Evolutionary conservation across 1,284 basidiomycete genomes (phyloP), one percentile per base, ranked within the genome.

Genomic region (Ustilago sp.): DNA sequence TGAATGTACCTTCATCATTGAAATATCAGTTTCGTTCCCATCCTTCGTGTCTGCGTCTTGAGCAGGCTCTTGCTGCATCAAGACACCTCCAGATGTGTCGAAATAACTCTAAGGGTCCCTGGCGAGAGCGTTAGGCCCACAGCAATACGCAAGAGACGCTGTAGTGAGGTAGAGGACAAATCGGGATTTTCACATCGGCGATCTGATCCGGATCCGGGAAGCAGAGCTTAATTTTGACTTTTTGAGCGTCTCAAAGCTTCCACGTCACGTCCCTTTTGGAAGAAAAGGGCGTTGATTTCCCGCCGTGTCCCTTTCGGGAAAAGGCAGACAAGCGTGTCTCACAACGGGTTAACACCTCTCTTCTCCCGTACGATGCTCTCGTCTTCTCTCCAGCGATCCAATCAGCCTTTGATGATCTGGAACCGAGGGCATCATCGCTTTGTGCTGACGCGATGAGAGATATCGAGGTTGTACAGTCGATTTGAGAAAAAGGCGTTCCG

Each of bases 221-320:
- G 23, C 23, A 28, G 31, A 15, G 41, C 15, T n/a, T 39, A 34
- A 31, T 47, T 45, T 48, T 19, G 35, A 8, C 36, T 39, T 15
- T 36, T 52, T 34, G 48, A 23, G 8, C 32, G n/a, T 43, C 7
- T 34, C 6, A 8, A 13, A 34, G 32, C 48, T 70, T 70, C 62
- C 68, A 70, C 68, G 68, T 70, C 68, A 70, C 58, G 58, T 5
- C 51, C 23, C 28, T n/a, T 54, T 50, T 68, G 59, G 66, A 59
- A 68, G 60, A 68, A 56, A 38, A 8, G 51, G 11, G 36, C 12
- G 19, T 23, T 9, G 34, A 1, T 32, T 28, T 23, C 39, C 38
- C 38, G 23, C 54, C 6, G 50, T 38, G n/a, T 35, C 50, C 15
- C 50, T 32, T 19, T 36, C 8, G 34, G 45, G 45, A 19, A 48